These are phyloP conservation scores for Ceratocystiopsis minuta DNA, from an alignment of 2,329 filamentous ascomycete genomes.

Conservation along the genomic window DNA sequence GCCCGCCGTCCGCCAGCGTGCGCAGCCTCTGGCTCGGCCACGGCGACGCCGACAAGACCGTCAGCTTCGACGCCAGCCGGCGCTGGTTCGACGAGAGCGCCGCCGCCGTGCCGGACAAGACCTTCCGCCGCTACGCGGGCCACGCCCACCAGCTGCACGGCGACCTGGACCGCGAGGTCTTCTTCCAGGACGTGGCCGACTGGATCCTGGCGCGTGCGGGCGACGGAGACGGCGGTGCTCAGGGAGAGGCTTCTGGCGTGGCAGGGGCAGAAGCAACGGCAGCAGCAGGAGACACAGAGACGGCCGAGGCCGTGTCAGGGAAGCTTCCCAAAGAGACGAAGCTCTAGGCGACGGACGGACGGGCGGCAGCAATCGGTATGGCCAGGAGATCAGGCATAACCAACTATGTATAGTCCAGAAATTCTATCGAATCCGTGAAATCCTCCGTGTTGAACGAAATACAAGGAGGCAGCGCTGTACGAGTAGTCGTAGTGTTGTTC, in stretches of 20 bases:
- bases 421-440: too few species aligned
- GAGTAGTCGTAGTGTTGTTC: too few species aligned
- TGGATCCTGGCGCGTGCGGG: constrained; percentile 41
- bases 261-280: too few species aligned
- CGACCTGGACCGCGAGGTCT: constrained; percentile 35
- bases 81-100: constrained; percentile 37
- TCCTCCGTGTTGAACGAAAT: too few species aligned
- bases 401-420: too few species aligned
- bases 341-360: too few species aligned
- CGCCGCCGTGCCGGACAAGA: constrained; percentile 44
- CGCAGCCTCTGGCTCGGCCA: constrained; percentile 54
- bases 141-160: constrained; percentile 60
- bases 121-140: constrained; percentile 56
- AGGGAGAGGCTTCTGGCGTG: too few species aligned
- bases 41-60: constrained; percentile 56
- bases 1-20: constrained; percentile 34
- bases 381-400: too few species aligned
- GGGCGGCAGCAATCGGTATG: too few species aligned
- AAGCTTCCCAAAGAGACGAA: too few species aligned
- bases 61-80: constrained; percentile 46
- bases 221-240: neutral
- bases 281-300: too few species aligned
- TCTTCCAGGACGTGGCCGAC: constrained; percentile 39
- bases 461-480: too few species aligned
- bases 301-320: neutral